Evolutionary conservation across 768 basidiomycete species (phyloP).

Genomic region (Lentinula sp.): DNA sequence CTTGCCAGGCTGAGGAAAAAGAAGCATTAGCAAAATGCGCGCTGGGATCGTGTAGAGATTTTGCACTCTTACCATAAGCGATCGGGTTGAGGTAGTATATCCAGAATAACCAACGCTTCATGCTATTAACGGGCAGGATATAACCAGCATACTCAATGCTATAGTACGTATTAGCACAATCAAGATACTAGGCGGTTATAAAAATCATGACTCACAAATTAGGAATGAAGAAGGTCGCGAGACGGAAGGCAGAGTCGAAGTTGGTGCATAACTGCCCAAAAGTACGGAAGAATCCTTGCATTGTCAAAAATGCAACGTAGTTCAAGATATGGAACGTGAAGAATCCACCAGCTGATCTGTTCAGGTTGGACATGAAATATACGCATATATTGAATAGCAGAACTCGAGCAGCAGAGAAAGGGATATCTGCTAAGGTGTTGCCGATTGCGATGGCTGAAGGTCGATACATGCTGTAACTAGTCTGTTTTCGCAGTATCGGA

Average conservation of each 20-base stretch:
- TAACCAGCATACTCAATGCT: slow-evolving; percentile 66
- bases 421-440: slow-evolving; percentile 63
- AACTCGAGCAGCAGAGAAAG: slow-evolving; percentile 56
- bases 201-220: slow-evolving; percentile 41
- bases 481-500: slow-evolving; percentile 68
- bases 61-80: slow-evolving; percentile 46
- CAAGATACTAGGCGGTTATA: slow-evolving; percentile 1
- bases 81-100: slow-evolving; percentile 81
- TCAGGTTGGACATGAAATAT: slow-evolving; percentile 60
- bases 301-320: slow-evolving; percentile 58
- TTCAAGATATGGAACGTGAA: slow-evolving; percentile 60
- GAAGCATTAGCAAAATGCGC: background rate
- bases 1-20: slow-evolving; percentile 53
- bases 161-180: background rate
- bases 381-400: slow-evolving; percentile 59
- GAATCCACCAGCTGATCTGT: slow-evolving; percentile 36
- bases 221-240: slow-evolving; percentile 66
- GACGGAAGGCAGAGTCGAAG: slow-evolving; percentile 40
- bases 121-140: slow-evolving; percentile 57
- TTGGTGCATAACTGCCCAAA: slow-evolving; percentile 49
- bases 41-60: background rate
- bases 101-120: slow-evolving; percentile 87
- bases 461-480: slow-evolving; percentile 58
- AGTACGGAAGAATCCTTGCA: slow-evolving; percentile 84
- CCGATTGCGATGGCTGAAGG: slow-evolving; percentile 60